Evolutionary conservation across 176 grass and related monocot genomes (phyloP), one percentile per base, ranked within the genome.

Genomic region (Rhynchospora pubera): DNA sequence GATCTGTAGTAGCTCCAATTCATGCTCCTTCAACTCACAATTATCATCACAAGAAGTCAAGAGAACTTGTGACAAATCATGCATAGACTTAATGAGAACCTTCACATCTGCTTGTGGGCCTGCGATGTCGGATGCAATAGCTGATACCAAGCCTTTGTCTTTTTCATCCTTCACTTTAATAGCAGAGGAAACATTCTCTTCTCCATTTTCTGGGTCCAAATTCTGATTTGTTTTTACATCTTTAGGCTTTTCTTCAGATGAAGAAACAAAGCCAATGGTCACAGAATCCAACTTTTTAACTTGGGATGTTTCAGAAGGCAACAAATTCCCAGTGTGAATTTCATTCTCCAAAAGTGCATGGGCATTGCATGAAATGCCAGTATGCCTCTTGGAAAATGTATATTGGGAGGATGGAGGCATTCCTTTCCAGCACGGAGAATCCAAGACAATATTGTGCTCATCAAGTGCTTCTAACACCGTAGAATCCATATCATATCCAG

Each of bases 351-450:
- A 74, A 45, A 60, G 65, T 52, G 60, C 22, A 26, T 24, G 65
- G 65, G 60, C 46, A 48, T 46, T 65, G 79, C 39, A 24, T 23
- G 62, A 65, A 82, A 34, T 62, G 15, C 56, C 62, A 64, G 7
- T 81, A 65, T 82, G 79, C 79, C 79, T 65, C 45, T 82, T 47
- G 19, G 59, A 68, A 86, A 90, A 93, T 26, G 86, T 56, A 85
- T 84, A 52, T 57, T 81, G 67, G 34, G 67, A 83, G 18, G 83
- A 26, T 11, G 64, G 59, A 69, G 91, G 79, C 79, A 89, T 78
- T 63, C 91, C 88, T 74, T 93, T 93, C 91, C 91, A 93, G 85
- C 91, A 93, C 57, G 91, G 91, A 28, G 83, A 93, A 68, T 93
- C 88, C 61, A 82, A 62, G 11, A 64, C 79, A 70, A 90, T 88